Percentiles rank a stretch among this genome's conserved stretches.
Evolutionary conservation across 2,329 filamentous ascomycete species (phyloP).

Genomic region (Monilinia aucupariae): DNA sequence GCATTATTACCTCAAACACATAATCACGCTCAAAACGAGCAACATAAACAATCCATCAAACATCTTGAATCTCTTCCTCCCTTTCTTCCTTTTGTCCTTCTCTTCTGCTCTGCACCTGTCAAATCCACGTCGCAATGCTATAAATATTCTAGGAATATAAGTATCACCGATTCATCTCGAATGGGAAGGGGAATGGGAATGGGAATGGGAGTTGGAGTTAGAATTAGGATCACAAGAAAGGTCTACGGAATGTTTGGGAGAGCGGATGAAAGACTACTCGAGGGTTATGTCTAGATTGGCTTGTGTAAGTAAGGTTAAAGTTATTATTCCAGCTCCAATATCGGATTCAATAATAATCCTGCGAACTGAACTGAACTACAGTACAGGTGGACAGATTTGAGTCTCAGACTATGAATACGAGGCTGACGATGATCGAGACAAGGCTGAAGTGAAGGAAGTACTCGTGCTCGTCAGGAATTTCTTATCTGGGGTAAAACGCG

Average conservation of each 20-base stretch:
- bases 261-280: not conserved
- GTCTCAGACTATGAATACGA: conserved; percentile 2
- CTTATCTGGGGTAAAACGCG: too few relatives aligned
- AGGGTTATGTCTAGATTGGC: not conserved
- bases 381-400: conserved; percentile 17
- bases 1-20: conserved; percentile 56
- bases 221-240: not conserved
- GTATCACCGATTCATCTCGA: conserved; percentile 15
- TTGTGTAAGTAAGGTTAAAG: too few relatives aligned
- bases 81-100: too few relatives aligned
- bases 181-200: too few relatives aligned
- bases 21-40: conserved; percentile 42
- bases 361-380: too few relatives aligned
- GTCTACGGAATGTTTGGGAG: not conserved
- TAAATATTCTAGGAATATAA: not conserved
- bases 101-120: not conserved
- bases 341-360: too few relatives aligned
- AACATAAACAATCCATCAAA: conserved; percentile 36
- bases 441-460: not conserved
- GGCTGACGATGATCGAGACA: conserved; percentile 7
- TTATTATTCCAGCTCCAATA: too few relatives aligned
- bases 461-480: not conserved
- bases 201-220: too few relatives aligned
- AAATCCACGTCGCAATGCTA: conserved; percentile 5
- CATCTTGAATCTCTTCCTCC: conserved; percentile 28